Base-by-base conservation (phyloP, 2,329 filamentous ascomycete genomes). In the Paraphaeosphaeria minitans region DNA sequence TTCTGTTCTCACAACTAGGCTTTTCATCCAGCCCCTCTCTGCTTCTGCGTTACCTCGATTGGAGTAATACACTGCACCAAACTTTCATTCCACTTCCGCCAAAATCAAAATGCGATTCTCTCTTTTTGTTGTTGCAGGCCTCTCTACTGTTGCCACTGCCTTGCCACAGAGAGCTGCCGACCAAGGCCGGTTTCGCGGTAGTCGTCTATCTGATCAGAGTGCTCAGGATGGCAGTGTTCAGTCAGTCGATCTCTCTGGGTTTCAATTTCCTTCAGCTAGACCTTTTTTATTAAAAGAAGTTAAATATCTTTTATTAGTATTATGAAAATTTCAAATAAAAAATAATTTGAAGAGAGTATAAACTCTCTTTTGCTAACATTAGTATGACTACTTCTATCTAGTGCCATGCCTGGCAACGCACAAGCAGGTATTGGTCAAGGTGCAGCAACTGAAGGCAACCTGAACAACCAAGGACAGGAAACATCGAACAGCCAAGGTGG, bases 121-220 rank as follows among this genome's bases (percentile, higher is more conserved):
- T 31, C 37, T 53, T 53, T 37, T 53, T 33, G 9, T 43, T 12
- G 37, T 53, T 14, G 27, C 37, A 10, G 50, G 37, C 12, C 37
- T 53, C 8, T 24, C 24, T 10, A n/a, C 24, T 6, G 19, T 53
- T 13, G 27, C 50, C 50, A 53, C 50, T 33, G 39, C 50, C 22
- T 31, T 53, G 22, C 50, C 50, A 21, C 50, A 53, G 39, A 53
- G 50, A 43, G 14, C 39, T n/a, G 50, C 22, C 21, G 50, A 37
- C 8, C 49, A 33, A 27, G 49, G 49, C 24, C 50, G 19, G 19
- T 43, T 53, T 33, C 37, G 22, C 10, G 50, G 50, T 22, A 37
- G 50, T 24, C 50, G 37, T 31, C 21, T 14, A 19, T 42, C 22
- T 43, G 50, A 13, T 42, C 50, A 53, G 50, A 43, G 29, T 43